A percentile compares a stretch with the other conserved stretches of the same genome.
These are phyloP conservation scores for Vicia sativa DNA, from an alignment of 306 rosid species.

Conservation along the genomic window DNA sequence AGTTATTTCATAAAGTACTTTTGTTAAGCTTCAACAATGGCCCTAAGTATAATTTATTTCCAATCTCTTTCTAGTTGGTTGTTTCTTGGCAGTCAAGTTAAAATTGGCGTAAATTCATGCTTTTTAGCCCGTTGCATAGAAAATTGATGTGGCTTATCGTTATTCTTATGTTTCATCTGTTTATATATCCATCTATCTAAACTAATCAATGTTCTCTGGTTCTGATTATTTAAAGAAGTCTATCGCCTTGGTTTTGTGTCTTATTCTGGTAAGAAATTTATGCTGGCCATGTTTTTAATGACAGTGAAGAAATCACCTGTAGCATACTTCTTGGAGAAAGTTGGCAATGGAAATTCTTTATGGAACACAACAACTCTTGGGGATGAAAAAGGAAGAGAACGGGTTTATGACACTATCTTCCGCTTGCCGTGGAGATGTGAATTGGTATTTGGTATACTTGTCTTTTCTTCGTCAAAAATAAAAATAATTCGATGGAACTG, in stretches of 20 bases:
- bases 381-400: slow-evolving; percentile 83
- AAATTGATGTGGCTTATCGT: background rate
- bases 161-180: slow-evolving; percentile 8
- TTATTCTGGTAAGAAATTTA: background rate
- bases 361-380: slow-evolving; percentile 81
- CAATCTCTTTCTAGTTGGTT: slow-evolving; percentile 14
- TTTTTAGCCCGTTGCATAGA: background rate
- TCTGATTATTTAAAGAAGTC: background rate
- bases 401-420: slow-evolving; percentile 91
- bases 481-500: background rate
- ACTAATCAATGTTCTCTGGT: background rate
- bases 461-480: slow-evolving; percentile 15
- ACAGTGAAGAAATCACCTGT: slow-evolving; percentile 74
- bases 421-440: slow-evolving; percentile 99
- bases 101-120: background rate
- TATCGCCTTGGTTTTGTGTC: slow-evolving; percentile 19
- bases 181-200: background rate
- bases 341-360: slow-evolving; percentile 77
- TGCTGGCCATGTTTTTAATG: slow-evolving; percentile 44
- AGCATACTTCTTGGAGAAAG: slow-evolving; percentile 76
- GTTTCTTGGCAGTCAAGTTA: slow-evolving; percentile 22
- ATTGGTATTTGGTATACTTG: slow-evolving; percentile 87
- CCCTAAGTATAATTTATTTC: background rate
- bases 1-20: background rate
- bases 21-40: background rate